Conservation (phyloP, 176 grass and related monocot genomes). For the Melocanna baccifera region DNA sequence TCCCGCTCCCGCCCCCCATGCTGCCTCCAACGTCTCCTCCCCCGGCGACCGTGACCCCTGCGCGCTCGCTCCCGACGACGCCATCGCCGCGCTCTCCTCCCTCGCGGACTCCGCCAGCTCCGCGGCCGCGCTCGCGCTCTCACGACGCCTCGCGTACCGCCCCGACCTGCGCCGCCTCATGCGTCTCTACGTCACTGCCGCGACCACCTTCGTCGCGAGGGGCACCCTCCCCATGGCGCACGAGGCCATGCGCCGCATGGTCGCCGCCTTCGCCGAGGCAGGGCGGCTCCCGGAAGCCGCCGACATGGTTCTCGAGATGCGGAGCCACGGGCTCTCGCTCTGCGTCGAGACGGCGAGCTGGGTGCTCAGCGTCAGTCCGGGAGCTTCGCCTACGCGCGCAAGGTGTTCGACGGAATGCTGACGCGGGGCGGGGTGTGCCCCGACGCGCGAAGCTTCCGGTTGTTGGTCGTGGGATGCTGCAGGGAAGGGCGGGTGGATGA, state of each 20-base stretch:
- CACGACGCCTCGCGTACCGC: slow-evolving; percentile 44
- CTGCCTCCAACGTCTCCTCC: not conserved
- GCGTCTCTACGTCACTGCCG: slow-evolving; percentile 74
- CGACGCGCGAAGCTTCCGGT: slow-evolving; percentile 56
- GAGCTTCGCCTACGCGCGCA: slow-evolving; percentile 40
- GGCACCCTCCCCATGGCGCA: slow-evolving; percentile 71
- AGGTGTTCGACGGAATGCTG: slow-evolving; percentile 77
- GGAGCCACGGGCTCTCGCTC: slow-evolving; percentile 64
- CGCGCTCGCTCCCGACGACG: slow-evolving; percentile 46
- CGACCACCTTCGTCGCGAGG: slow-evolving; percentile 53
- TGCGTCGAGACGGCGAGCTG: slow-evolving; percentile 76
- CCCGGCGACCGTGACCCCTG: slow-evolving; percentile 1
- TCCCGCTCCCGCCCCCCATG: not conserved
- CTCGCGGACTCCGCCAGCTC: slow-evolving; percentile 58
- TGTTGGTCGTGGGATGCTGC: slow-evolving; percentile 56
- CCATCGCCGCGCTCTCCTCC: slow-evolving; percentile 39
- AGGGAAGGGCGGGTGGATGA: slow-evolving; percentile 38
- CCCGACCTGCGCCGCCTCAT: slow-evolving; percentile 56
- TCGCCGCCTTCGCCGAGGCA: slow-evolving; percentile 51
- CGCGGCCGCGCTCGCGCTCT: slow-evolving; percentile 62
- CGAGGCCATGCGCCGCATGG: slow-evolving; percentile 70
- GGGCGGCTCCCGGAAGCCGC: slow-evolving; percentile 59
- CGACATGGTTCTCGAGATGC: slow-evolving; percentile 83
- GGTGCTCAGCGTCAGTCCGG: slow-evolving; percentile 36
- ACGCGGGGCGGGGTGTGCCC: slow-evolving; percentile 34